Evolutionary conservation across 352 stramenopile species (phyloP).

Genomic region (Peronospora destructor): DNA sequence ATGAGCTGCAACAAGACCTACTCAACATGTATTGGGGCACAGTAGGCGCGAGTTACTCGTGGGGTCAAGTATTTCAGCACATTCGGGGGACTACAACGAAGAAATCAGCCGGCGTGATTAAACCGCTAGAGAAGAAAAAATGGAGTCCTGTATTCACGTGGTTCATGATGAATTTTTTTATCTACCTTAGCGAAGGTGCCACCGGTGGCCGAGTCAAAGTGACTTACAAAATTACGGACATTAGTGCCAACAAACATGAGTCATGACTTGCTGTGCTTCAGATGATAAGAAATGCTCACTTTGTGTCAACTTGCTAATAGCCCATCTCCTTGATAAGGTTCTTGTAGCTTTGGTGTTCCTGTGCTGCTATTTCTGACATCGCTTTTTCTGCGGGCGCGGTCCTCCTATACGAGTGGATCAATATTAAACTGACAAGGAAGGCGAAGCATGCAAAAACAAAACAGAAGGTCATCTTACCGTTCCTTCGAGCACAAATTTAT

Average conservation of each 20-base stretch:
- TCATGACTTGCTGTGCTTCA: slow-evolving; percentile 7
- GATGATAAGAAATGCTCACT: neutral
- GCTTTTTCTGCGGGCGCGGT: slow-evolving; percentile 1
- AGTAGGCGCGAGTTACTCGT: slow-evolving; percentile 24
- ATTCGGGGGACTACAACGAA: slow-evolving; percentile 9
- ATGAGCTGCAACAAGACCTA: slow-evolving; percentile 49
- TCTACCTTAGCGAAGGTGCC: slow-evolving; percentile 68
- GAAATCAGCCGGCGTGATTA: slow-evolving; percentile 34
- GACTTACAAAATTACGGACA: slow-evolving; percentile 44
- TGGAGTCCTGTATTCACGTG: slow-evolving; percentile 69
- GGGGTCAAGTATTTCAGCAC: slow-evolving; percentile 15
- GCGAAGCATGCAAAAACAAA: neutral
- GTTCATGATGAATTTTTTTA: slow-evolving; percentile 79
- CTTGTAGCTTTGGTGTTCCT: slow-evolving; percentile 37
- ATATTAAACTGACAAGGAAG: neutral
- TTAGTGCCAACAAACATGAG: slow-evolving; percentile 23
- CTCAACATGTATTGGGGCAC: slow-evolving; percentile 65
- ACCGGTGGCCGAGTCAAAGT: slow-evolving; percentile 64
- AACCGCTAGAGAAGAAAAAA: slow-evolving; percentile 41
- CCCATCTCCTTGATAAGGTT: slow-evolving; percentile 70
- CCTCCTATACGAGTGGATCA: neutral
- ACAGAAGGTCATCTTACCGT: slow-evolving; percentile 28
- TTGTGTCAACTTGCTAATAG: slow-evolving; percentile 34
- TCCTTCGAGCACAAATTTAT: slow-evolving; percentile 61
- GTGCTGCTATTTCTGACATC: slow-evolving; percentile 1